Percentiles rank a stretch among this genome's conserved stretches.
These are phyloP conservation scores for Nicotiana noctiflora DNA, from an alignment of 257 asterid species.

Conservation along the genomic window DNA sequence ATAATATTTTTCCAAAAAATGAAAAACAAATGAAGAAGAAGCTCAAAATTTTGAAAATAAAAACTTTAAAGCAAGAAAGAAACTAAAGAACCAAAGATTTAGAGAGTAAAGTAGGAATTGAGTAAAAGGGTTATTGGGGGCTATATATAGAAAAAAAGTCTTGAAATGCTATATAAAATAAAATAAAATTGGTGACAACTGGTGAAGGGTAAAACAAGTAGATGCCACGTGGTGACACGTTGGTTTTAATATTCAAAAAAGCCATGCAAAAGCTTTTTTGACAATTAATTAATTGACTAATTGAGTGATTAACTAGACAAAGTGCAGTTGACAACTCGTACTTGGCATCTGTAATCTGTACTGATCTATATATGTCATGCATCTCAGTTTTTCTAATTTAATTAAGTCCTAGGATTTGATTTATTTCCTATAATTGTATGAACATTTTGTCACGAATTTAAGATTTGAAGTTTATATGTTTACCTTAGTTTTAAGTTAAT, in stretches of 20 bases:
- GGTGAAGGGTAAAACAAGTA: not conserved
- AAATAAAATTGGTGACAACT: not conserved
- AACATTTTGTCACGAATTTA: no score
- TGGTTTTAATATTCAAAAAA: not conserved
- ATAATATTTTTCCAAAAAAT: not conserved
- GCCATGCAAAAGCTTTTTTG: not conserved
- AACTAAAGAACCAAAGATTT: not conserved
- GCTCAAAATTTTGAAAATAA: not conserved
- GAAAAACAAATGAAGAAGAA: not conserved
- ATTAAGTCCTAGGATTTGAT: no score
- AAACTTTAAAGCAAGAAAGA: not conserved
- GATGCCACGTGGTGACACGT: constrained; percentile 3
- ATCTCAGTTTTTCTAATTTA: no score
- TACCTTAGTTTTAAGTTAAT: no score
- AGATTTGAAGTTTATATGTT: no score
- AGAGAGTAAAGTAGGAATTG: not conserved
- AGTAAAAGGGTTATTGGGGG: not conserved
- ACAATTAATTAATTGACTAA: not conserved
- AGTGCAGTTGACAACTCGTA: not conserved
- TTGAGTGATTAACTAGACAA: not conserved
- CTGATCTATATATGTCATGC: no score
- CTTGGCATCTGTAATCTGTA: no score
- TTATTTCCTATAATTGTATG: no score
- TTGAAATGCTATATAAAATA: not conserved
- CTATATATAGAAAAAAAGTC: not conserved